Evolutionary conservation across 257 asterid species (phyloP).

Genomic region (Datura wrightii): DNA sequence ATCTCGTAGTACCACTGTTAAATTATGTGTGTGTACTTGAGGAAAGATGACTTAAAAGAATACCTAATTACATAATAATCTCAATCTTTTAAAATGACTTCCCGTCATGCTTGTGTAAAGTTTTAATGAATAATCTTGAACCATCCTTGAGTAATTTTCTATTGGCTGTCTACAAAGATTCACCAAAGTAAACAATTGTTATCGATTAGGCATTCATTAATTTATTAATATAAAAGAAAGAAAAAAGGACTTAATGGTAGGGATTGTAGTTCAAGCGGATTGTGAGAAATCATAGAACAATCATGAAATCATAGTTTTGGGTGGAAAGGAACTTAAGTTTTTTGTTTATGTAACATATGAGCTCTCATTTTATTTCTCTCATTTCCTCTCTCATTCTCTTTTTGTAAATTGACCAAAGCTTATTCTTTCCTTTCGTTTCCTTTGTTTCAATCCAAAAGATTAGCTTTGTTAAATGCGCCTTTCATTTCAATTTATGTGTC

Average conservation of each 20-base stretch:
- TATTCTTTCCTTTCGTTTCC: background rate
- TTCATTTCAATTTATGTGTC: background rate
- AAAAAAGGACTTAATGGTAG: background rate
- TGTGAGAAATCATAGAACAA: background rate
- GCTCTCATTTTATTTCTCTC: background rate
- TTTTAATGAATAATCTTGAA: background rate
- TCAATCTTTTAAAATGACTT: background rate
- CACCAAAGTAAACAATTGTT: background rate
- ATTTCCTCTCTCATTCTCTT: background rate
- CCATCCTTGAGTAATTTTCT: background rate
- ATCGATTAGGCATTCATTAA: background rate
- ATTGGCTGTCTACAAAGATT: too few relatives aligned
- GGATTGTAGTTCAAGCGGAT: background rate
- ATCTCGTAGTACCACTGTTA: background rate
- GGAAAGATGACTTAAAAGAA: background rate
- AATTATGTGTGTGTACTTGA: background rate
- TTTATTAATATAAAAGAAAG: background rate
- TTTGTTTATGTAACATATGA: background rate
- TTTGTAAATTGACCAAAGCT: background rate
- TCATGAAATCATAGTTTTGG: too few relatives aligned
- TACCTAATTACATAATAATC: slow-evolving; percentile 1
- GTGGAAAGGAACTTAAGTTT: too few relatives aligned
- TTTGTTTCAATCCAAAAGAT: background rate
- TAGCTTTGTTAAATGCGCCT: background rate
- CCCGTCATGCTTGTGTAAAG: background rate